Conservation (phyloP, 768 basidiomycete genomes). For the Polyporus arcularius region DNA sequence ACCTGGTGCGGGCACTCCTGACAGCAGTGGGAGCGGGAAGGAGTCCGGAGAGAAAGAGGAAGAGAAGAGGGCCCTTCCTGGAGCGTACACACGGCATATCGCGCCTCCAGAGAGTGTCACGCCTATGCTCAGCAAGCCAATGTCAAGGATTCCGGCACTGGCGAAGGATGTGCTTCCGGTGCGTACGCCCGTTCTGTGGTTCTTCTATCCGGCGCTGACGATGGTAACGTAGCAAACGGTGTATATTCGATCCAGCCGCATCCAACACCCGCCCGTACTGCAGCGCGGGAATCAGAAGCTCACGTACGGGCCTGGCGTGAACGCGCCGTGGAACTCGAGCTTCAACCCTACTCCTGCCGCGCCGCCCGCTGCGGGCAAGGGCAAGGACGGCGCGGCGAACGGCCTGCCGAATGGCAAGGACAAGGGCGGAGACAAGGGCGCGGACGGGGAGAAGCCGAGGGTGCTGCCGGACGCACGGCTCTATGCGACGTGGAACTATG, state of each 20-base stretch:
- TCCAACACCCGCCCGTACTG: slow-evolving; percentile 67
- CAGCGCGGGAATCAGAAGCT: slow-evolving; percentile 47
- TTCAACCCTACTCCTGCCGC: slow-evolving; percentile 21
- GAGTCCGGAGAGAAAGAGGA: slow-evolving; percentile 54
- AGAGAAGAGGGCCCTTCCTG: slow-evolving; percentile 48
- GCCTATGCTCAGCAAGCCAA: slow-evolving; percentile 64
- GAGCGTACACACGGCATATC: slow-evolving; percentile 38
- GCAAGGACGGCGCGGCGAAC: slow-evolving; percentile 27
- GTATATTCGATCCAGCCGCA: slow-evolving; percentile 61
- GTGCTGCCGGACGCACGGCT: slow-evolving; percentile 49
- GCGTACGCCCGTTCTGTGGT: slow-evolving; percentile 23
- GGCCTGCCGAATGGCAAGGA: slow-evolving; percentile 28
- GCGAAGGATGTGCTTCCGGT: slow-evolving; percentile 70
- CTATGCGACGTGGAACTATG: slow-evolving; percentile 53
- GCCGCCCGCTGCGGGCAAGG: slow-evolving; percentile 24
- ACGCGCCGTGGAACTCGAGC: slow-evolving; percentile 49
- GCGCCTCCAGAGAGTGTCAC: slow-evolving; percentile 55
- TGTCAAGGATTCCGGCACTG: slow-evolving; percentile 65
- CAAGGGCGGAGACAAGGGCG: slow-evolving; percentile 21
- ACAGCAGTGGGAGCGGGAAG: slow-evolving; percentile 48
- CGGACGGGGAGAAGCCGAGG: slow-evolving; percentile 32
- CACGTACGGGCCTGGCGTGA: slow-evolving; percentile 40
- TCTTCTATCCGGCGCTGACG: background rate
- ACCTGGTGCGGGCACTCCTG: slow-evolving; percentile 21
- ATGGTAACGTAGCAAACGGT: slow-evolving; percentile 40